phyloP scores from a whole-genome alignment of 306 rosid genomes.

The Vigna angularis region DNA sequence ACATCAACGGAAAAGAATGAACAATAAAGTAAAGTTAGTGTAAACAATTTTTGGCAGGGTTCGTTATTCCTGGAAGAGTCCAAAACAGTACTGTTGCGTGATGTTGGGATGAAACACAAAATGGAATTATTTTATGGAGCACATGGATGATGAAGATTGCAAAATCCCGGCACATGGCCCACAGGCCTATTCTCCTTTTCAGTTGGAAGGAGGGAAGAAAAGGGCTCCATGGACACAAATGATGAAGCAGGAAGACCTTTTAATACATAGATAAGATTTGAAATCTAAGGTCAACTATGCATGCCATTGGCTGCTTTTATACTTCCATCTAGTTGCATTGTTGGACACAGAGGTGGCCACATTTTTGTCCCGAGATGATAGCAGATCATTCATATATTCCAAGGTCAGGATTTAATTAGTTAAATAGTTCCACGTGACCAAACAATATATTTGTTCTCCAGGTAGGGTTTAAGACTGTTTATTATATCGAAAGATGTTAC shows the following conservation, averaged over 20 bases:
- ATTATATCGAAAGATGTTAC: too few species aligned
- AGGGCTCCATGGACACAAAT: constrained; percentile 18
- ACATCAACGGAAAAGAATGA: neutral
- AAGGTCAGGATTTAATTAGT: neutral
- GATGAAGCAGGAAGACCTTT: constrained; percentile 38
- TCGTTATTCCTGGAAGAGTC: neutral
- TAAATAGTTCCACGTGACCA: neutral
- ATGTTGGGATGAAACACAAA: constrained; percentile 10
- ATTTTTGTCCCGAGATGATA: neutral
- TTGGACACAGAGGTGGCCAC: constrained; percentile 1
- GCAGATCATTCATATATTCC: constrained; percentile 21
- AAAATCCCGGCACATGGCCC: constrained; percentile 51
- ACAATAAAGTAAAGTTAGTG: neutral
- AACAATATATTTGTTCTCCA: neutral
- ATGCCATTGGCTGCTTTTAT: constrained; percentile 31
- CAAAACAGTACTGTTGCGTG: constrained; percentile 9
- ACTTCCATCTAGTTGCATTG: constrained; percentile 5
- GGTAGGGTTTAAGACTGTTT: too few species aligned
- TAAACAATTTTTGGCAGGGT: neutral
- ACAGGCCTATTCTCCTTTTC: constrained; percentile 2
- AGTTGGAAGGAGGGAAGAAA: constrained; percentile 17
- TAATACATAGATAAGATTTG: constrained; percentile 34
- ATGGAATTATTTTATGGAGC: constrained; percentile 38
- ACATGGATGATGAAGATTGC: constrained; percentile 36
- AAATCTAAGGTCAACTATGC: constrained; percentile 38